phyloP scores from a whole-genome alignment of 148 eudicot species.

The Rhododendron mucronatum region DNA sequence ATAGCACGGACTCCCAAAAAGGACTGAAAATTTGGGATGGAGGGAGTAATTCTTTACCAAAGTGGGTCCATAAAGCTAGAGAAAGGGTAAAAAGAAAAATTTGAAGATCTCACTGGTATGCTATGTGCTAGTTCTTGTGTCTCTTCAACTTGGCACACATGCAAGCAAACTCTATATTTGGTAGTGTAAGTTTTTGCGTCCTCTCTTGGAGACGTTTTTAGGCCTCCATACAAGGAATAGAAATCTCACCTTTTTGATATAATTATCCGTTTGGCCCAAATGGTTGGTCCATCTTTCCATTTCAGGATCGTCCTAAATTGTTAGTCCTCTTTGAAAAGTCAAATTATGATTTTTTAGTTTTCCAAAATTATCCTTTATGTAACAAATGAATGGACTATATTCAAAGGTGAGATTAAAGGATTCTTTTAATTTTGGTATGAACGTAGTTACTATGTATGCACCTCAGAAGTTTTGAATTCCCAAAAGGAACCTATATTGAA shows the following conservation, averaged over 20 bases:
- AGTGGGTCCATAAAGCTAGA: background rate
- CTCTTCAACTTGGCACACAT: background rate
- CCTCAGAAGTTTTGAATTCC: background rate
- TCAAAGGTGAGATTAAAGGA: background rate
- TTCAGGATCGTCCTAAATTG: background rate
- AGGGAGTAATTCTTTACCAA: background rate
- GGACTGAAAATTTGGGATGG: no score
- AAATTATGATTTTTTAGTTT: background rate
- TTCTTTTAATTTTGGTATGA: background rate
- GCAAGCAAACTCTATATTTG: background rate
- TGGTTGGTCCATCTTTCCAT: background rate
- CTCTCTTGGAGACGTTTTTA: background rate
- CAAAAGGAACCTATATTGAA: background rate
- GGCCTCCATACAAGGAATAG: background rate
- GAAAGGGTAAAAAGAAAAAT: background rate
- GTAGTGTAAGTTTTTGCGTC: background rate
- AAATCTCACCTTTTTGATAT: background rate
- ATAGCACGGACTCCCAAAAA: no score
- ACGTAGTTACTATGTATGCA: background rate
- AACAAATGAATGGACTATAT: background rate
- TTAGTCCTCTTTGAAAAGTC: background rate
- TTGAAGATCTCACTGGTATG: background rate
- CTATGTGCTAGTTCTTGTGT: background rate
- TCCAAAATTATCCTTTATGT: background rate
- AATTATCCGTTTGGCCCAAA: background rate